Base-by-base conservation (phyloP, 768 basidiomycete species). In the Peribolospora baueri region DNA sequence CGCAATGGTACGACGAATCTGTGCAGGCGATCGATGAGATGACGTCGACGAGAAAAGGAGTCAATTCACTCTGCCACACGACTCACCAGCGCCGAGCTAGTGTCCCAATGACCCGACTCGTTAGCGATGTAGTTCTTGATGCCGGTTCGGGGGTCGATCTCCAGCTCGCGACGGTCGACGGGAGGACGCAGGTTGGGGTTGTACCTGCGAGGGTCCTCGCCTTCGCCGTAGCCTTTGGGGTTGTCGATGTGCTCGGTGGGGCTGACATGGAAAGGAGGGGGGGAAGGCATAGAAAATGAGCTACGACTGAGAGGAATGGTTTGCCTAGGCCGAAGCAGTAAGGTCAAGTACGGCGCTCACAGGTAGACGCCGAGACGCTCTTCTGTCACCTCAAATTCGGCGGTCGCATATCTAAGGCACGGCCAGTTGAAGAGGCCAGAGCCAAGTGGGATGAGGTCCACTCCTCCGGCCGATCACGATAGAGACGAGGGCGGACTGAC, bases 41-140 rank as follows among this genome's bases (percentile, higher is more conserved):
- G n/a, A 46, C 8, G n/a, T 8, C 8, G n/a, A 8, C 45, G n/a
- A 46, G 45, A 46, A 46, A 46, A 46, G 45, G 45, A n/a, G 45
- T 46, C 45, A 2, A n/a, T n/a, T 8, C 45, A 46, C 8, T 8
- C 8, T n/a, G 45, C 45, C 45, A 25, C 25, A 25, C 25, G 25
- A 25, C 25, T 25, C 25, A 85, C 77, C 13, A 82, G 75, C 2
- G 75, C 79, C 61, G 79, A 80, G 2, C 82, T 87, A 0, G 88
- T 91, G 59, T 86, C 84, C 88, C 88, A 95, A n/a, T 64, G 57
- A 5, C 82, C 81, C 25, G 72, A 67, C 54, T 63, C 70, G 45
- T 79, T 90, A 0, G 84, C 84, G 70, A 85, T 84, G 65, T 82
- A 83, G 56, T 88, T 95, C 72, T 90, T 90, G 87, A 95, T 90